Base-by-base conservation (phyloP, 1,139 yeast genomes). In the Taphrina pruni region DNA sequence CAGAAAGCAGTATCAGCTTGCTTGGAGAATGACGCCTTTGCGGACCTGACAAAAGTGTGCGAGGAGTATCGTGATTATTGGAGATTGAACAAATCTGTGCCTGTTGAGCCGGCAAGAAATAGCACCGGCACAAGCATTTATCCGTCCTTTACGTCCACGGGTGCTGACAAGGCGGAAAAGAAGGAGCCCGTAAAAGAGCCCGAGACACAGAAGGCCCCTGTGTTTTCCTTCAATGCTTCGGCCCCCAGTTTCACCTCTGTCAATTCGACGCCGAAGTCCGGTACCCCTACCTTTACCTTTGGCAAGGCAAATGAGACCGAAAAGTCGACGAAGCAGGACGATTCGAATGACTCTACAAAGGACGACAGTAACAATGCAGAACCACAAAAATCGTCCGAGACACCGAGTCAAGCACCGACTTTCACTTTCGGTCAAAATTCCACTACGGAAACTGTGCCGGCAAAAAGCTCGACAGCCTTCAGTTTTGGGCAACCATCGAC, bases 141-240 rank as follows among this genome's bases (percentile, higher is more conserved):
- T 46, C 67, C 67, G 9, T 46, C 52, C 6, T 55, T 55, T 46
- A 17, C n/a, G 14, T 17, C 36, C 14, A n/a, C 43, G 6, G 21
- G 6, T 17, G 6, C 20, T 2, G 20, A 45, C 20, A 50, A 41
- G 14, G 17, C 58, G 26, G 36, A 36, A 20, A 17, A 35, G 43
- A 20, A 54, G 6, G 77, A n/a, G 76, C 78, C 72, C 77, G 75
- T 66, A 46, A 50, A 58, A 20, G 52, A 26, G 11, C 41, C 43
- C 39, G 64, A 48, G 26, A 54, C 54, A n/a, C 39, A 51, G 6
- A 43, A 52, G 14, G 14, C 60, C 7, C 26, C 60, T 20, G 20
- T 35, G 20, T 61, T 61, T 54, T 38, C 70, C n/a, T 67, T 67
- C 51, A 52, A 55, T 17, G 45, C 60, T 9, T 26, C 69, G 2